These are phyloP conservation scores for Hyparrhenia diplandra DNA, from an alignment of 176 grass and related monocot species.

Conservation along the genomic window DNA sequence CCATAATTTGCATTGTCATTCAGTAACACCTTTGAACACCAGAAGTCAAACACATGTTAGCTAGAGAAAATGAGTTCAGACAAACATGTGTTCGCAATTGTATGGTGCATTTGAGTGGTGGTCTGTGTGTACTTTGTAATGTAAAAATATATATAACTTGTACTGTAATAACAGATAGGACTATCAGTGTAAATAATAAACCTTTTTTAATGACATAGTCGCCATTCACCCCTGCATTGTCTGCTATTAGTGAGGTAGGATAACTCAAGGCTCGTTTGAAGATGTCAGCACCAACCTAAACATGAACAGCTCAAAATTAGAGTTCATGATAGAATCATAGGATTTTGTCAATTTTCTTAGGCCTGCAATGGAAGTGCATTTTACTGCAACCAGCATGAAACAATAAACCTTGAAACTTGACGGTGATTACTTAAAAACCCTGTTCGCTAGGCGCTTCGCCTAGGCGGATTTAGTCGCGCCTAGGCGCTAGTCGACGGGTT, in stretches of 20 bases:
- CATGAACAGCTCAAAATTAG: slow-evolving; percentile 1
- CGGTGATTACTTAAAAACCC: not conserved
- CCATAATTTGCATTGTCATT: slow-evolving; percentile 61
- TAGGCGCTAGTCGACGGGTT: too few relatives aligned
- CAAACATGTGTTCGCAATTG: not conserved
- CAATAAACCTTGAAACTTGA: not conserved
- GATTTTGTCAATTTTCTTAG: slow-evolving; percentile 14
- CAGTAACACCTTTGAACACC: slow-evolving; percentile 53
- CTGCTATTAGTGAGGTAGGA: slow-evolving; percentile 71
- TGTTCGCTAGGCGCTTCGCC: too few relatives aligned
- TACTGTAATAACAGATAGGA: not conserved
- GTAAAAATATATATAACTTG: not conserved
- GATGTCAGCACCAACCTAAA: slow-evolving; percentile 97
- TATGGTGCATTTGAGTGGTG: not conserved
- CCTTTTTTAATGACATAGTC: slow-evolving; percentile 68
- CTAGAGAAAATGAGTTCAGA: not conserved
- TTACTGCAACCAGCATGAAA: too few relatives aligned
- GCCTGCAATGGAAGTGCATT: too few relatives aligned
- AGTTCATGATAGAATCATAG: not conserved
- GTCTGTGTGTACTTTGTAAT: not conserved
- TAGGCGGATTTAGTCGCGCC: too few relatives aligned
- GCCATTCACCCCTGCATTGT: slow-evolving; percentile 77
- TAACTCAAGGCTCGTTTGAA: slow-evolving; percentile 88
- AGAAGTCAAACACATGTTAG: slow-evolving; percentile 13
- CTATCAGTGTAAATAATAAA: not conserved